phyloP scores from a whole-genome alignment of 1,139 yeast species.

The Yamadazyma atlantica region DNA sequence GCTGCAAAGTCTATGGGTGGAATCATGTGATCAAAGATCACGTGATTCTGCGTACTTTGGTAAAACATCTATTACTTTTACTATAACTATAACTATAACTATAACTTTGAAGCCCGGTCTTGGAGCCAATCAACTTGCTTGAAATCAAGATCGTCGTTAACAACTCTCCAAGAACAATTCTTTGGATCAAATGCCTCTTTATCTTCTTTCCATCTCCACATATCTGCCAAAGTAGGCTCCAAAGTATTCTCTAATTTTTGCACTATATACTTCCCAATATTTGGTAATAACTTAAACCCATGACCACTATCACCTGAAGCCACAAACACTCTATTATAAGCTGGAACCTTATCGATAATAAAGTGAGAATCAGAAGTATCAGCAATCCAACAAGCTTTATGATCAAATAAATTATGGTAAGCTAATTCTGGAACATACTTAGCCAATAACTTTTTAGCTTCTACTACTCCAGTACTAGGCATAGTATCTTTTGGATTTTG shows the following conservation, averaged over 20 bases:
- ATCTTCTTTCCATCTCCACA: slow-evolving; percentile 34
- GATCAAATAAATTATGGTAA: slow-evolving; percentile 30
- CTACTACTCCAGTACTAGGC: slow-evolving; percentile 20
- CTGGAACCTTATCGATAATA: slow-evolving; percentile 41
- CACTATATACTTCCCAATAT: slow-evolving; percentile 28
- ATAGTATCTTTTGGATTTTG: slow-evolving; percentile 33
- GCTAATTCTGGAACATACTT: slow-evolving; percentile 35
- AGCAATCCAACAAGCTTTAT: slow-evolving; percentile 49
- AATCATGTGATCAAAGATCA: no score
- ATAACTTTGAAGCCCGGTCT: not conserved
- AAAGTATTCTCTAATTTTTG: slow-evolving; percentile 24
- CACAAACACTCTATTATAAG: slow-evolving; percentile 23
- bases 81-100: not conserved
- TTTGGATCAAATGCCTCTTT: slow-evolving; percentile 21
- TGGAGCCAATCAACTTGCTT: slow-evolving; percentile 26
- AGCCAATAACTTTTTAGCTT: slow-evolving; percentile 11
- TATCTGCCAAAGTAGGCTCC: slow-evolving; percentile 15
- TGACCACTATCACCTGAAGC: slow-evolving; percentile 43
- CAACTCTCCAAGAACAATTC: slow-evolving; percentile 30
- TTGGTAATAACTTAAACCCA: slow-evolving; percentile 30
- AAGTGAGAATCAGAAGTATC: slow-evolving; percentile 44
- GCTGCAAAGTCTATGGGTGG: no score
- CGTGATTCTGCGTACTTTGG: not conserved
- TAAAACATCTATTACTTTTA: not conserved
- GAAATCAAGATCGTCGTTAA: slow-evolving; percentile 23